Evolutionary conservation across 192 early-diverging fungal genomes (phyloP).

Genomic region (Coemansia sp.): DNA sequence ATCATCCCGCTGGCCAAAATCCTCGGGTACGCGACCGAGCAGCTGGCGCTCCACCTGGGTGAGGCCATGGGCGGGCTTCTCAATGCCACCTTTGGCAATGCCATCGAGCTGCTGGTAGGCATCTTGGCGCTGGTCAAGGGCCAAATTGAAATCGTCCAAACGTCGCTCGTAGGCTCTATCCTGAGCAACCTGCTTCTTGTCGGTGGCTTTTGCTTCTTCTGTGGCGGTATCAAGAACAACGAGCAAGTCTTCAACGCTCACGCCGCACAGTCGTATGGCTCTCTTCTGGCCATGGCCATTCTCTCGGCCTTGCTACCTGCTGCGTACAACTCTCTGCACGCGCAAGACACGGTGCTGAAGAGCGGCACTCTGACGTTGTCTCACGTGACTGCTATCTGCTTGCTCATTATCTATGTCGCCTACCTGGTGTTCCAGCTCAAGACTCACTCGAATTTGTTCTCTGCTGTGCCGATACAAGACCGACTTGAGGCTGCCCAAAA

Average conservation of each 20-base stretch:
- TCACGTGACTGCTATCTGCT: slow-evolving; percentile 63
- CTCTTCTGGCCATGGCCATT: slow-evolving; percentile 64
- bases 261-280: slow-evolving; percentile 72
- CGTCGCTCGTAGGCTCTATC: slow-evolving; percentile 86
- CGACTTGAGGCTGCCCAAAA: slow-evolving; percentile 28
- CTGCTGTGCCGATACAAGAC: slow-evolving; percentile 30
- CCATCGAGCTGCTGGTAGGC: slow-evolving; percentile 80
- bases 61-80: slow-evolving; percentile 79
- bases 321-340: slow-evolving; percentile 57
- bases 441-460: slow-evolving; percentile 70
- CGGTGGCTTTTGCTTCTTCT: slow-evolving; percentile 81
- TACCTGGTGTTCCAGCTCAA: slow-evolving; percentile 72
- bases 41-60: slow-evolving; percentile 59
- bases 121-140: slow-evolving; percentile 77
- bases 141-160: slow-evolving; percentile 80
- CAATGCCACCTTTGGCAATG: slow-evolving; percentile 80
- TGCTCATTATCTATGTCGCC: slow-evolving; percentile 65
- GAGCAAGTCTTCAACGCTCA: slow-evolving; percentile 68
- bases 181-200: slow-evolving; percentile 86
- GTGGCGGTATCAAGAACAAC: slow-evolving; percentile 74
- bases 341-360: slow-evolving; percentile 42
- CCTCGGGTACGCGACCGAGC: slow-evolving; percentile 73
- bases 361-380: slow-evolving; percentile 59
- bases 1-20: slow-evolving; percentile 88
- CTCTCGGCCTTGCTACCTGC: slow-evolving; percentile 68